These are phyloP conservation scores for Citrus hindsii DNA, from an alignment of 345 rosid genomes.

Conservation along the genomic window DNA sequence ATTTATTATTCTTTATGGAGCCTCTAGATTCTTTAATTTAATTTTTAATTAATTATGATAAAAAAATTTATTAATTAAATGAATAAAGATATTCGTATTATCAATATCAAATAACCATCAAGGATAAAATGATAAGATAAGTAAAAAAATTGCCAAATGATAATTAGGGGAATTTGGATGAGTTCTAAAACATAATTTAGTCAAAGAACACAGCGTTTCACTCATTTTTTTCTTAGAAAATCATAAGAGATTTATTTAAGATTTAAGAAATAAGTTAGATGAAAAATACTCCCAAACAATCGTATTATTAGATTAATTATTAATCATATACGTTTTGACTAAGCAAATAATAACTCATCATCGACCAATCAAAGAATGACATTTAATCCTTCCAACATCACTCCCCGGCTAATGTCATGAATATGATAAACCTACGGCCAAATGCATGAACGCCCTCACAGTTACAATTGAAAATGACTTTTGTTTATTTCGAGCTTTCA, in stretches of 20 bases:
- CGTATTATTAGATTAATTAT: background rate
- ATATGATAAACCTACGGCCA: background rate
- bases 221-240: background rate
- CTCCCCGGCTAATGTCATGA: no score
- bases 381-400: background rate
- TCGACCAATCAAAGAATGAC: background rate
- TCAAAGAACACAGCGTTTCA: no score
- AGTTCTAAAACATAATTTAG: no score
- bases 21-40: no score
- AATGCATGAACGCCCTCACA: slow-evolving; percentile 16
- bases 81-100: no score
- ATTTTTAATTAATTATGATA: no score
- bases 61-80: no score
- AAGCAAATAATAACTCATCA: background rate
- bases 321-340: background rate
- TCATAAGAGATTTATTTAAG: background rate
- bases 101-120: no score
- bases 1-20: no score
- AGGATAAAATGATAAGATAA: no score
- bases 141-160: no score
- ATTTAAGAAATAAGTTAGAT: background rate
- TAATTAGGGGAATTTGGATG: no score
- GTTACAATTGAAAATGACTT: background rate
- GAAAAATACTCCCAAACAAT: background rate
- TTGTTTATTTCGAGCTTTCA: background rate